These are phyloP conservation scores for Barnettozyma sucrosica DNA, from an alignment of 805 yeast species.

Conservation along the genomic window DNA sequence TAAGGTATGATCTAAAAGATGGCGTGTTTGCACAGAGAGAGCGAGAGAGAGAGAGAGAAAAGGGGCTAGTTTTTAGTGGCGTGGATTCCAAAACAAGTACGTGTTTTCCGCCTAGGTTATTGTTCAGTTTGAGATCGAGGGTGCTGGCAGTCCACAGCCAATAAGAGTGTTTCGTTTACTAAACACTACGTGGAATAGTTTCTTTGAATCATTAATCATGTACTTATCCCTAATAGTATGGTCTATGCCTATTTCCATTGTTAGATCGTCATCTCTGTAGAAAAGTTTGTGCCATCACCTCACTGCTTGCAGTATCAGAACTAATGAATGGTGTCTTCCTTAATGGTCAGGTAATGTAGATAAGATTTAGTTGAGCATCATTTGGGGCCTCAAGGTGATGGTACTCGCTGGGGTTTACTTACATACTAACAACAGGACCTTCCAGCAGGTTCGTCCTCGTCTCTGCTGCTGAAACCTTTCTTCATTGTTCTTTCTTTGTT, in stretches of 20 bases:
- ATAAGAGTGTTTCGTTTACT: not conserved
- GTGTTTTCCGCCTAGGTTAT: not conserved
- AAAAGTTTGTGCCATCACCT: not conserved
- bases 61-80: not conserved
- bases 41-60: not conserved
- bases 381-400: not conserved
- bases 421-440: too few species aligned
- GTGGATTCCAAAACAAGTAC: not conserved
- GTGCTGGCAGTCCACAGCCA: not conserved
- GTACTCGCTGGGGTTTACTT: not conserved
- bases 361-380: constrained; percentile 16
- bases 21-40: not conserved
- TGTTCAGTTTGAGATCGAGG: not conserved
- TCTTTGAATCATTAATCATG: too few species aligned
- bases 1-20: not conserved
- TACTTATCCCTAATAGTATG: not conserved
- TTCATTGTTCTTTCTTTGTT: too few species aligned
- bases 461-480: not conserved
- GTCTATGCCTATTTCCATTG: not conserved
- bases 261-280: not conserved
- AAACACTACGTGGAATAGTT: not conserved
- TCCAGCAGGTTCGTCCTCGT: not conserved
- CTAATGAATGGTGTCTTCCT: constrained; percentile 14
- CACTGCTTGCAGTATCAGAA: not conserved
- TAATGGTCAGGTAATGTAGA: constrained; percentile 29